Evolutionary conservation across 75 land plant genomes (phyloP).

Genomic region (Picea sitchensis): DNA sequence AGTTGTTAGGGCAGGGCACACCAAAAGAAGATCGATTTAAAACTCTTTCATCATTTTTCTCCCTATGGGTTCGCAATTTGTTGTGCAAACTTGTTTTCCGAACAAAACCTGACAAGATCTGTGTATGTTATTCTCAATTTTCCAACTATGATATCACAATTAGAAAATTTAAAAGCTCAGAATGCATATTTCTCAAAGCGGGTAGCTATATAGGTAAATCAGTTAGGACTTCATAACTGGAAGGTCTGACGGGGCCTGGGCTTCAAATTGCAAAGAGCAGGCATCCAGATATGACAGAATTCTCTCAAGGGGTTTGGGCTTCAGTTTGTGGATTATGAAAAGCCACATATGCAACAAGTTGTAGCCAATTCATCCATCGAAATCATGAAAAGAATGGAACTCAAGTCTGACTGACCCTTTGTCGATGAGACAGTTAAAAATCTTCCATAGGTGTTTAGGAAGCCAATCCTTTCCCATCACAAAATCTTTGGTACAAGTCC

Average conservation of each 20-base stretch:
- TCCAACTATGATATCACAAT: not conserved
- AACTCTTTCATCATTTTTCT: not conserved
- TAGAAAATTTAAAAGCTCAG: not conserved
- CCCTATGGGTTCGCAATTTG: not conserved
- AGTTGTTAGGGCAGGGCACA: not conserved
- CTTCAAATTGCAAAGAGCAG: not conserved
- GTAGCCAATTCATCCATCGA: not conserved
- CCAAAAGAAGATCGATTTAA: not conserved
- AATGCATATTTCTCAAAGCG: no score
- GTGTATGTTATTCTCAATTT: not conserved
- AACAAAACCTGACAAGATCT: not conserved
- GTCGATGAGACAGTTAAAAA: not conserved
- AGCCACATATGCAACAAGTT: not conserved
- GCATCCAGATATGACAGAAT: not conserved
- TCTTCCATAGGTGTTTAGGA: not conserved
- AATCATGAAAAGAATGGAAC: not conserved
- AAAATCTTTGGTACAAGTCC: not conserved
- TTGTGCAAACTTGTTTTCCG: not conserved
- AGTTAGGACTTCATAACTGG: no score
- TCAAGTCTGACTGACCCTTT: not conserved
- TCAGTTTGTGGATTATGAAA: not conserved
- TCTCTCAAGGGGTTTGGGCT: not conserved
- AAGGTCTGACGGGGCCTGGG: not conserved
- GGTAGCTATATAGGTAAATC: no score
- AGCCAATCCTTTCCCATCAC: not conserved